A percentile compares a stretch with the other conserved stretches of the same genome.
Evolutionary conservation across 257 asterid species (phyloP).

Genomic region (Solanum chiquidenum): DNA sequence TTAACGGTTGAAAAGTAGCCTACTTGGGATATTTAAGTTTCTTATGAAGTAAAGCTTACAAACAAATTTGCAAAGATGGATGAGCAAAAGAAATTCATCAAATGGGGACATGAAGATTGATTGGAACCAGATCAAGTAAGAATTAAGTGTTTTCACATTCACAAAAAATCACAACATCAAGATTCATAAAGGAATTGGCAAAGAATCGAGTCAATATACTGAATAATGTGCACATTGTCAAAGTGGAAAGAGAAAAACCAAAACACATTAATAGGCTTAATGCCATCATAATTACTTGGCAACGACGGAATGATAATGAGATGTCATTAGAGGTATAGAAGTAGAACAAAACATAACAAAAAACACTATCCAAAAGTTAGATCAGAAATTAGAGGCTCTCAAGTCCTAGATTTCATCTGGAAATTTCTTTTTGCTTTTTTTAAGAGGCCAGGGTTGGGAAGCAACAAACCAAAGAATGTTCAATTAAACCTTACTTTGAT

Average conservation of each 20-base stretch:
- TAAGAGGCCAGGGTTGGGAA: not conserved
- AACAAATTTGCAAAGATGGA: not conserved
- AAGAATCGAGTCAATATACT: not conserved
- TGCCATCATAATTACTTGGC: not conserved
- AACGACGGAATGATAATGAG: not conserved
- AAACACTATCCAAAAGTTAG: not conserved
- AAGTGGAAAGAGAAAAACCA: not conserved
- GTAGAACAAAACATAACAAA: not conserved
- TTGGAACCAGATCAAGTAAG: not conserved
- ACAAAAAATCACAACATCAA: not conserved
- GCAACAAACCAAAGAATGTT: not conserved
- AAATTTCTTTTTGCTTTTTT: not conserved
- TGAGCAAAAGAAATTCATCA: not conserved
- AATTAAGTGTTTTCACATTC: not conserved
- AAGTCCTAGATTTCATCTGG: not conserved
- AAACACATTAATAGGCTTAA: not conserved
- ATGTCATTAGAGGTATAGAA: not conserved
- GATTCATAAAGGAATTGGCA: not conserved
- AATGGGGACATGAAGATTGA: not conserved
- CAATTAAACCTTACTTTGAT: slow-evolving; percentile 66
- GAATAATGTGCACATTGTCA: not conserved
- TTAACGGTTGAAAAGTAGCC: not conserved
- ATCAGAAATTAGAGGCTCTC: not conserved
- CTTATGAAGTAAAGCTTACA: not conserved
- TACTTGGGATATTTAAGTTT: not conserved